phyloP scores from a whole-genome alignment of 129 eudicot genomes.

The Kitagawia praeruptora region DNA sequence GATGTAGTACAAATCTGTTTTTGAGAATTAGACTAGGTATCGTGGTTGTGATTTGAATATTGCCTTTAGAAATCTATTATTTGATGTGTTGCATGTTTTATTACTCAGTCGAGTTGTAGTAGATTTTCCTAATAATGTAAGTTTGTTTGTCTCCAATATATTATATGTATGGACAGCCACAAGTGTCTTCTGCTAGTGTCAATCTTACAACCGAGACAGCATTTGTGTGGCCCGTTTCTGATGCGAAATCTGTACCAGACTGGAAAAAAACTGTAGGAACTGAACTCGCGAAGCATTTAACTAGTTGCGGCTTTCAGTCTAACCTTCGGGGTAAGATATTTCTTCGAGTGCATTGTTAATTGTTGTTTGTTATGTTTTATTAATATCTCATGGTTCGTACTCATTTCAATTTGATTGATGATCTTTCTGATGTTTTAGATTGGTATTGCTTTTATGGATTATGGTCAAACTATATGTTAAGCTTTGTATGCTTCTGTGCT shows the following conservation, averaged over 20 bases:
- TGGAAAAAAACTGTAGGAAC: constrained; percentile 81
- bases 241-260: constrained; percentile 73
- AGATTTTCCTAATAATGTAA: not conserved
- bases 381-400: not conserved
- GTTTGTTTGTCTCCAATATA: constrained; percentile 3
- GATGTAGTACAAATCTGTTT: not conserved
- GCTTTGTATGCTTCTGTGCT: not conserved
- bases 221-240: constrained; percentile 83
- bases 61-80: not conserved
- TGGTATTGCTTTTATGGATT: not conserved
- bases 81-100: not conserved
- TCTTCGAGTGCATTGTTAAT: constrained; percentile 9
- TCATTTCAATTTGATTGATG: not conserved
- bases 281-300: constrained; percentile 89
- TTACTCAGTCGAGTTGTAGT: not conserved
- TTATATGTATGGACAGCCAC: constrained; percentile 54
- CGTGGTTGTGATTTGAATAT: not conserved
- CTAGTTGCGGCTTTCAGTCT: constrained; percentile 73
- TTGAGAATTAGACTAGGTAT: not conserved
- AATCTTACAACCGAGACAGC: constrained; percentile 97
- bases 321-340: constrained; percentile 66
- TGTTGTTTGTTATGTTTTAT: not conserved
- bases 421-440: constrained; percentile 6
- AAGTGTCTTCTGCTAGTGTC: constrained; percentile 86
- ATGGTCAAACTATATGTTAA: not conserved